Evolutionary conservation across 345 rosid genomes (phyloP).

Genomic region (Cardamine occulta): DNA sequence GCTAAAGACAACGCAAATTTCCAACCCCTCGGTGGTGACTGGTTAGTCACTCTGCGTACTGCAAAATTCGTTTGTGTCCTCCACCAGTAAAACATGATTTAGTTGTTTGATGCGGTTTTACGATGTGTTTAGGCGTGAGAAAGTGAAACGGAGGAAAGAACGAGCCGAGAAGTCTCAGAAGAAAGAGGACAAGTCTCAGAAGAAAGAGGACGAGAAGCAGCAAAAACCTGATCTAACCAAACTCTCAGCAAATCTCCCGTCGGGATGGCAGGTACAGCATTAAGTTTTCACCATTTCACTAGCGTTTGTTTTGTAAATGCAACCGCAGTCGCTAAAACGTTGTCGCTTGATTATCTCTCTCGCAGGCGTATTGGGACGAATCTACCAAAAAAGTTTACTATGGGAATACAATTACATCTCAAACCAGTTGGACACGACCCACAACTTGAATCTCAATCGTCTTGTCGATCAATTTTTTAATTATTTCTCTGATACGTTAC

Average conservation of each 20-base stretch:
- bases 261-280: conserved; percentile 80
- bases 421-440: conserved; percentile 48
- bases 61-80: not conserved
- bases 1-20: conserved; percentile 94
- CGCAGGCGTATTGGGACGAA: conserved; percentile 50
- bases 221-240: conserved; percentile 57
- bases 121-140: conserved; percentile 72
- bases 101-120: conserved; percentile 12
- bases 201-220: conserved; percentile 37
- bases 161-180: conserved; percentile 49
- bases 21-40: conserved; percentile 95
- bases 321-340: conserved; percentile 10
- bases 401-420: conserved; percentile 43
- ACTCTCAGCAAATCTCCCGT: conserved; percentile 62
- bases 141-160: conserved; percentile 81
- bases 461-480: not conserved
- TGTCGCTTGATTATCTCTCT: conserved; percentile 7
- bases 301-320: conserved; percentile 7
- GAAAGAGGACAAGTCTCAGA: conserved; percentile 30
- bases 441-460: conserved; percentile 10
- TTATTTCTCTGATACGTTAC: not conserved
- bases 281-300: conserved; percentile 2
- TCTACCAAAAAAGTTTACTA: conserved; percentile 42
- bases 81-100: conserved; percentile 5
- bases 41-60: conserved; percentile 52